Conservation (phyloP, 1,284 basidiomycete species). For the Ustilago sp. region DNA sequence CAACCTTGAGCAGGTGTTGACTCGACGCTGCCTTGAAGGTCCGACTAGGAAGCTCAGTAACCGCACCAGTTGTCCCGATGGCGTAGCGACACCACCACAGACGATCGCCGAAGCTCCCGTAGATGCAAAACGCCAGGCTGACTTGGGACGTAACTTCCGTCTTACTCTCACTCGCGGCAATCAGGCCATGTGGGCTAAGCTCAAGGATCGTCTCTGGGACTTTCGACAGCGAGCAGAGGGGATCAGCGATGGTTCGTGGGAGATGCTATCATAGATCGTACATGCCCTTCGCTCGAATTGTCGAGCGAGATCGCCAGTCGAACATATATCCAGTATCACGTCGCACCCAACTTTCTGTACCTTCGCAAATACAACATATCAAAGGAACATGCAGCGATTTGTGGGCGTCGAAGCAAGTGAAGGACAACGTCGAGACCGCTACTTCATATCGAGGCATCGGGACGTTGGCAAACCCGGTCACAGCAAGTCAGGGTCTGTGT, state of each 20-base stretch:
- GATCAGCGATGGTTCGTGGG: slow-evolving; percentile 49
- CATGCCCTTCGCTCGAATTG: too few species aligned
- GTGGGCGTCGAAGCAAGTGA: neutral
- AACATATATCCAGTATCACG: too few species aligned
- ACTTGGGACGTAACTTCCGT: slow-evolving; percentile 23
- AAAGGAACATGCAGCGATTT: neutral
- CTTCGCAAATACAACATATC: neutral
- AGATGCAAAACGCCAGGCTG: slow-evolving; percentile 6
- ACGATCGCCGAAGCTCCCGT: neutral
- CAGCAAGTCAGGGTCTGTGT: neutral
- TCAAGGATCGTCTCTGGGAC: slow-evolving; percentile 60
- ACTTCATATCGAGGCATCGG: neutral
- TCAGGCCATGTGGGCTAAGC: slow-evolving; percentile 61
- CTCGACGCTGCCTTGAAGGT: slow-evolving; percentile 24
- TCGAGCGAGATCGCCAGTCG: too few species aligned
- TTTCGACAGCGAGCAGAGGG: slow-evolving; percentile 57
- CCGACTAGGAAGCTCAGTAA: neutral
- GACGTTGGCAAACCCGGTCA: too few species aligned
- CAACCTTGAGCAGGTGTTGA: slow-evolving; percentile 20
- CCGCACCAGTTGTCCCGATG: neutral
- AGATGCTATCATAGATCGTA: slow-evolving; percentile 26
- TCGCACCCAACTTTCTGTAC: neutral
- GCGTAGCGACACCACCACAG: neutral
- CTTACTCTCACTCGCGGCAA: slow-evolving; percentile 52
- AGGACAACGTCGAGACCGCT: neutral